Base-by-base conservation (phyloP, 345 rosid genomes). In the Heritiera fomes region DNA sequence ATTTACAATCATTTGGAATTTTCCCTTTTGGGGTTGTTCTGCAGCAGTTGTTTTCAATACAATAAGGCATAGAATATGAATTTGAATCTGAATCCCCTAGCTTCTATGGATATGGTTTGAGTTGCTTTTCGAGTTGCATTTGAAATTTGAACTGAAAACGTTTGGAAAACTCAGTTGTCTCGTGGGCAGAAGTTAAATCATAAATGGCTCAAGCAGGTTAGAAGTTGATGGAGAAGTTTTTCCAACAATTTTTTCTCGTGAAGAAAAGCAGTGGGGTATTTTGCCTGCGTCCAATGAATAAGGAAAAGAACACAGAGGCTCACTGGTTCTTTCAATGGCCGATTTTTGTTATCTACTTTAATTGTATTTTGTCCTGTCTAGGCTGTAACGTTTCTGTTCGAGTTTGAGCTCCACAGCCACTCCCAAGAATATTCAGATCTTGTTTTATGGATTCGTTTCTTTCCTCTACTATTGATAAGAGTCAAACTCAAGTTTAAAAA, bases 101-200 rank as follows among this genome's bases (percentile, higher is more conserved):
- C 23, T 55, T 55, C 23, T 18, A 1, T 0, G n/a, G 23, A 59
- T 20, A 7, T 8, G 32, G 20, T 15, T 15, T 15, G 58, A 60
- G 6, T 63, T 13, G 15, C 13, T 43, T 32, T 32, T 17, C 3
- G 1, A 66, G 7, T 32, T 8, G 2, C 0, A 34, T 63, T 32
- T 34, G 68, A 63, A 63, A 63, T 63, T 63, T 63, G 45, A 63
- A 63, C 45, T 63, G 68, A 63, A 58, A 59, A 63, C n/a, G 9
- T 40, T 3, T 2, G 2, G 40, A 61, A 60, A 12, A 61, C 30
- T 66, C 3, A 66, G 3, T 18, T 66, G 49, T 66, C 71, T 66
- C 7, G 23, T 40, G 28, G 49, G 70, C 11, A 65, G 40, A 65
- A 7, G 49, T 65, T 65, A 13, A 60, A 61, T 10, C 17, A 30